phyloP scores from a whole-genome alignment of 306 rosid species.

The Castanea mollissima region DNA sequence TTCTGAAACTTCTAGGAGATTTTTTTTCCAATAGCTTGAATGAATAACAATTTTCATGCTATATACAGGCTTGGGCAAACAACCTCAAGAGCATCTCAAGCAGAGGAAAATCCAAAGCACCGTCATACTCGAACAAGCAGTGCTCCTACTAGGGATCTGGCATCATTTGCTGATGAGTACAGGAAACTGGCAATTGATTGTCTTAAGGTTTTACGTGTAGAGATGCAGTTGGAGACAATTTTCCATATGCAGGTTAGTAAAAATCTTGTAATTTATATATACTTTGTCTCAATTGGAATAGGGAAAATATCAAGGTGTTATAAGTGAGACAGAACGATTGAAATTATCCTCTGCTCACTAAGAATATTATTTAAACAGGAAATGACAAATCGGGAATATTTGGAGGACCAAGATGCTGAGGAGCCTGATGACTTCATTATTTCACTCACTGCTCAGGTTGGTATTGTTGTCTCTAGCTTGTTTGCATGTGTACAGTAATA shows the following conservation, averaged over 20 bases:
- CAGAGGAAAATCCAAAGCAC: conserved; percentile 40
- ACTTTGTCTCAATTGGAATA: conserved; percentile 18
- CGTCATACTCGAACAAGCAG: conserved; percentile 50
- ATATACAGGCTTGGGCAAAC: conserved; percentile 73
- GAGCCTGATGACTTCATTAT: conserved; percentile 97
- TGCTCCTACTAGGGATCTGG: conserved; percentile 63
- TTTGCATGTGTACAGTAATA: neutral
- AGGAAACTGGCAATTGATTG: conserved; percentile 93
- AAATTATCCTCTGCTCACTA: conserved; percentile 15
- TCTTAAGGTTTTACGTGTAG: conserved; percentile 89
- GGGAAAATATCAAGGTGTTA: neutral
- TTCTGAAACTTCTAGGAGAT: neutral
- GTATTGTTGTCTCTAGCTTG: conserved; percentile 18
- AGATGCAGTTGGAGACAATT: conserved; percentile 94
- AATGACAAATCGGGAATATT: conserved; percentile 82
- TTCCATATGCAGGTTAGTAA: conserved; percentile 92
- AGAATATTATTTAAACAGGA: conserved; percentile 60
- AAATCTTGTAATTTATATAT: conserved; percentile 17
- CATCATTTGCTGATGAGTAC: conserved; percentile 89
- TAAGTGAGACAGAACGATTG: neutral
- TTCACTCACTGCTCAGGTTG: conserved; percentile 89
- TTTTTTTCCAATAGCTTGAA: conserved; percentile 8
- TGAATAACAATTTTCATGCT: conserved; percentile 25
- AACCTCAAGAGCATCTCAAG: conserved; percentile 54
- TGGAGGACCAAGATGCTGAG: conserved; percentile 99